phyloP scores from a whole-genome alignment of 2,329 filamentous ascomycete genomes.

The Nothophaeocryptopus gaeumannii region DNA sequence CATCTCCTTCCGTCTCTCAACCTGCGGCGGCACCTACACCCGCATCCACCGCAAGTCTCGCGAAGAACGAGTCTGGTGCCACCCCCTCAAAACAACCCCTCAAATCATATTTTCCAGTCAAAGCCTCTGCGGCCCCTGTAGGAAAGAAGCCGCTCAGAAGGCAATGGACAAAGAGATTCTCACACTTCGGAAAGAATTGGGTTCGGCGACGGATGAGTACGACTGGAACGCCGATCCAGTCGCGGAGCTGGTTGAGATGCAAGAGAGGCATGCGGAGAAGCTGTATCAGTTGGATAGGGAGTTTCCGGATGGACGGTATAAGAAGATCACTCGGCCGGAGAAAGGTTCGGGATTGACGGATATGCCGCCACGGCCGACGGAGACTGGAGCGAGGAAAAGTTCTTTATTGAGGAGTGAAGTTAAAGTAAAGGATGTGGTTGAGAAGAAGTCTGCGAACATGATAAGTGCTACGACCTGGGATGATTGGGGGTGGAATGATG shows the following conservation, averaged over 20 bases:
- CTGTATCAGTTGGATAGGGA: constrained; percentile 7
- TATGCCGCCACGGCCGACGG: not conserved
- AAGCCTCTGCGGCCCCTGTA: constrained; percentile 24
- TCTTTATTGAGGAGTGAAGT: constrained; percentile 22
- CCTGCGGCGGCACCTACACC: constrained; percentile 36
- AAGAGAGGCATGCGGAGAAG: constrained; percentile 8
- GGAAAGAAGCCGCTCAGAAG: not conserved
- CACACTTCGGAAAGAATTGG: no score
- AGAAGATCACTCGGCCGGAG: constrained; percentile 15
- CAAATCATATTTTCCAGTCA: constrained; percentile 26
- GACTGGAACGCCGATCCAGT: not conserved
- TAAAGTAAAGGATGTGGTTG: constrained; percentile 23
- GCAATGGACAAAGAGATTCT: not conserved
- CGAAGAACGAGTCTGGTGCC: constrained; percentile 25
- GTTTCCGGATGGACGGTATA: constrained; percentile 15
- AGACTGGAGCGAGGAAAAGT: no score
- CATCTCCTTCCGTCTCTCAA: constrained; percentile 30
- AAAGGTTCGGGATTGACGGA: constrained; percentile 6
- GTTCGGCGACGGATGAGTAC: no score
- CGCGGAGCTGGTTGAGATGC: not conserved
- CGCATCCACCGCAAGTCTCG: constrained; percentile 6
- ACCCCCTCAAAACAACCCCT: constrained; percentile 19
- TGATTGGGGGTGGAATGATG: constrained; percentile 9
- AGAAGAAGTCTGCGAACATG: not conserved
- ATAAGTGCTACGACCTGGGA: constrained; percentile 5